Conservation (phyloP, 2,329 filamentous ascomycete genomes). For the Lachnellula occidentalis region DNA sequence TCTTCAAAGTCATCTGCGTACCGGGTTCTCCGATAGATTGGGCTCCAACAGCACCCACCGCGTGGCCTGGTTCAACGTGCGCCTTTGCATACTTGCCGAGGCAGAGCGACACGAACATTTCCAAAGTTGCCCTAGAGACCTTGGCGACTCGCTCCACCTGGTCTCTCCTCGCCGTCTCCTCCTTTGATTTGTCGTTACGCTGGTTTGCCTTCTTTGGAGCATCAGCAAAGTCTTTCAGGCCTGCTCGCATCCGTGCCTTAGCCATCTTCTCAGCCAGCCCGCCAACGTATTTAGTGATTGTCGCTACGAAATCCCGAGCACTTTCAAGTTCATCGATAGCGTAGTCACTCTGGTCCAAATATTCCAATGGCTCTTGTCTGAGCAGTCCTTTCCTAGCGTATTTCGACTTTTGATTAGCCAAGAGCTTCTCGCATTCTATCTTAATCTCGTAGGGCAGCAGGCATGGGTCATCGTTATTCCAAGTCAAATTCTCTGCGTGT, state of each 20-base stretch:
- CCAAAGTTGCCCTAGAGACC: slow-evolving; percentile 68
- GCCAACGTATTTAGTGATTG: slow-evolving; percentile 68
- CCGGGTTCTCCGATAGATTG: slow-evolving; percentile 98
- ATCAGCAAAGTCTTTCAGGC: slow-evolving; percentile 41
- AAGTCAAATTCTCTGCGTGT: slow-evolving; percentile 71
- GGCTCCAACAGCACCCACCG: slow-evolving; percentile 91
- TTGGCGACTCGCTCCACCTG: slow-evolving; percentile 70
- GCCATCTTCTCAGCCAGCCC: slow-evolving; percentile 57
- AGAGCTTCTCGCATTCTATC: slow-evolving; percentile 58
- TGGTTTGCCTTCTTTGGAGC: slow-evolving; percentile 27
- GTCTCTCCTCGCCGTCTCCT: slow-evolving; percentile 25
- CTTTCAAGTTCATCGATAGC: slow-evolving; percentile 76
- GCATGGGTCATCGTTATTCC: slow-evolving; percentile 68
- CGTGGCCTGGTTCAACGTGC: slow-evolving; percentile 88
- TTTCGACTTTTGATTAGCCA: slow-evolving; percentile 62
- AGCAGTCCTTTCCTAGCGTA: slow-evolving; percentile 57
- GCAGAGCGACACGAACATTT: slow-evolving; percentile 73
- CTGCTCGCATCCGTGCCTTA: slow-evolving; percentile 45
- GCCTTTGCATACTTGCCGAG: slow-evolving; percentile 87
- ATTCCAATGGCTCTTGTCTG: slow-evolving; percentile 57
- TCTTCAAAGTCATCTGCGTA: slow-evolving; percentile 98
- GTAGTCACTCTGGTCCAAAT: slow-evolving; percentile 63
- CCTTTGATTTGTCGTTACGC: slow-evolving; percentile 27
- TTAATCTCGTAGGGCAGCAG: slow-evolving; percentile 71
- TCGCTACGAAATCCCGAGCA: slow-evolving; percentile 73